These are phyloP conservation scores for Eleusine coracana DNA, from an alignment of 176 grass and related monocot genomes.

Conservation along the genomic window DNA sequence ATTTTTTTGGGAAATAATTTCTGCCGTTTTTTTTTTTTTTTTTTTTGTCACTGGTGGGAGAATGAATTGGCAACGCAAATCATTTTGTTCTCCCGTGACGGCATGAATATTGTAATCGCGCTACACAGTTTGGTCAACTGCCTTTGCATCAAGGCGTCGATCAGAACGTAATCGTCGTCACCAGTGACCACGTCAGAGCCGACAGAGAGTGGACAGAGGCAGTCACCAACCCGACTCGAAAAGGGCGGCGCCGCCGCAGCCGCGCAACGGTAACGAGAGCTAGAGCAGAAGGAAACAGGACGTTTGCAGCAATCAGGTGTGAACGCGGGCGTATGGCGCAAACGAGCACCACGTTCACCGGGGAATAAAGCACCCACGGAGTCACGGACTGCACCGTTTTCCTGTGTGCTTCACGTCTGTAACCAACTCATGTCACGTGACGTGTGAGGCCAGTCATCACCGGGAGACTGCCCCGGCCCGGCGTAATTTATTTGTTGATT, in stretches of 20 bases:
- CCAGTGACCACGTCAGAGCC: too few relatives aligned
- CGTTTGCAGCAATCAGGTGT: background rate
- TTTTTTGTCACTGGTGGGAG: too few relatives aligned
- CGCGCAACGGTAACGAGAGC: background rate
- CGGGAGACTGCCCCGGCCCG: background rate
- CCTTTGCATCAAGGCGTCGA: background rate
- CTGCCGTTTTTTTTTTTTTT: background rate
- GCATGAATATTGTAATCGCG: background rate
- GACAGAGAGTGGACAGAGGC: too few relatives aligned
- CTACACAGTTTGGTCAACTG: background rate
- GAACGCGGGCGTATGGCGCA: background rate
- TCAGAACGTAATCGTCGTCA: too few relatives aligned
- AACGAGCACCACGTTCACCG: background rate
- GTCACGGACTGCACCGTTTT: background rate
- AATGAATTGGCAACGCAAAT: background rate
- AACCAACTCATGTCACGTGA: background rate
- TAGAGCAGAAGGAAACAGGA: background rate
- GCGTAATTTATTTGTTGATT: background rate
- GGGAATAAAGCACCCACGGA: background rate
- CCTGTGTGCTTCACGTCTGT: background rate
- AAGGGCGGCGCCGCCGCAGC: too few relatives aligned
- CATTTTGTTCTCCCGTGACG: background rate
- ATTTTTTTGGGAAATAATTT: background rate
- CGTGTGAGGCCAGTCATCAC: background rate
- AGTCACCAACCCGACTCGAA: too few relatives aligned